Base-by-base conservation (phyloP, 1,139 yeast species). In the Pichiaceae sp. region DNA sequence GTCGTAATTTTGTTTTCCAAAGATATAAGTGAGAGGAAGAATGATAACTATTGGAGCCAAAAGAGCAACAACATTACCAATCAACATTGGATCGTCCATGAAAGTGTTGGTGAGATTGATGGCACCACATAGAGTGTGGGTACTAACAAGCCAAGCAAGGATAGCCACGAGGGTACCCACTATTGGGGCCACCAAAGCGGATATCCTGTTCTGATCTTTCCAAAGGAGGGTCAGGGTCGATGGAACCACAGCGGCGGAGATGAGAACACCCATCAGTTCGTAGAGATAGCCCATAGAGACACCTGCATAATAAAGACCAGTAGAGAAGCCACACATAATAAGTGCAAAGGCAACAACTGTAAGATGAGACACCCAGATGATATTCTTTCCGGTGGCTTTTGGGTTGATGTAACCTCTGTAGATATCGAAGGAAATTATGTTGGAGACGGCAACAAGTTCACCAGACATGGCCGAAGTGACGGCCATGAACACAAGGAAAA, bases 251-350 rank as follows among this genome's bases (percentile, higher is more conserved):
- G 89, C 95, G 39, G 93, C 78, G 19, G 93, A 82, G 47, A 87
- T 84, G 36, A 87, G 77, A 39, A 84, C 74, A 36, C 95, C 95
- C 87, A 86, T 85, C 45, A 87, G 66, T 56, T 85, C 86, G 54
- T 83, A 83, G 38, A 87, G 68, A 60, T 80, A 83, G 14, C 95
- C 95, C 84, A 87, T 80, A 21, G 85, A 74, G 35, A 86, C 78
- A 16, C 80, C 82, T 18, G 91, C 95, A 49, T 86, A 83, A 59
- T 74, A 73, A 38, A 86, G 68, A 6, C 95, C 95, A 49, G 79
- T 76, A 11, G 95, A 75, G 54, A 86, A 82, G 0, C 80, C 91
- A 31, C 89, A 80, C 87, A 86, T 78, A 19, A 70, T 65, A 38
- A 83, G 62, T 11, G 86, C 83, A 55, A 78, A 82, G 1, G 62